Base-by-base conservation (phyloP, 2,329 filamentous ascomycete genomes). In the Colletotrichum gloeosporioides region DNA sequence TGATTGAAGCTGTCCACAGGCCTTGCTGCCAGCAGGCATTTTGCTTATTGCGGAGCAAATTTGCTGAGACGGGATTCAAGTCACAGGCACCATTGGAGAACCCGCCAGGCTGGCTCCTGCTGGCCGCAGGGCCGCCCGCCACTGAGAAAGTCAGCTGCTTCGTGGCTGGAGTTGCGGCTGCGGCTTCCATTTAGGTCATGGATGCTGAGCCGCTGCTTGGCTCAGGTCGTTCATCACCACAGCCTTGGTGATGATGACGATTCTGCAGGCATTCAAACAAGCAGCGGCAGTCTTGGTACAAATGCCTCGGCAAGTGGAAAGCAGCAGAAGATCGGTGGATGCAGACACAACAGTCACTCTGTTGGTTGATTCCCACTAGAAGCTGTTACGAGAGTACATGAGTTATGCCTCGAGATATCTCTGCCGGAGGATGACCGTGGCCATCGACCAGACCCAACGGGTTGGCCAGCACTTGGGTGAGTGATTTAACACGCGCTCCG, bases 151-250 rank as follows among this genome's bases (percentile, higher is more conserved):
- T 13, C 64, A 59, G 49, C 22, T 55, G 31, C 8, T 34, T 32
- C 55, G 59, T 27, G 59, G 22, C 49, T 61, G 44, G 18, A 63
- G 57, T 15, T 75, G 72, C 72, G 72, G 72, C 61, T 75, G 44
- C 61, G 49, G 27, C 68, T 75, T 64, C 68, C 61, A 18, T 31
- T 44, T 44, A 34, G 18, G 55, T 61, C 10, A 31, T 39, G 65
- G 29, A 57, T 18, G 44, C 16, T 25, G 53, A 39, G 15, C 27
- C 5, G n/a, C 57, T 22, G 27, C n/a, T 49, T 49, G 59, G 36
- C 66, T 74, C 57, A 59, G 8, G 36, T 49, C 25, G 36, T 29
- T 44, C 34, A 36, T 34, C 29, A 27, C 59, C 31, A 53, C 27
- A 61, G 49, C 63, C 27, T 15, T 39, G 8, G n/a, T 68, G 65